Evolutionary conservation across 345 rosid genomes (phyloP).

Genomic region (Citrus mangshanensis): DNA sequence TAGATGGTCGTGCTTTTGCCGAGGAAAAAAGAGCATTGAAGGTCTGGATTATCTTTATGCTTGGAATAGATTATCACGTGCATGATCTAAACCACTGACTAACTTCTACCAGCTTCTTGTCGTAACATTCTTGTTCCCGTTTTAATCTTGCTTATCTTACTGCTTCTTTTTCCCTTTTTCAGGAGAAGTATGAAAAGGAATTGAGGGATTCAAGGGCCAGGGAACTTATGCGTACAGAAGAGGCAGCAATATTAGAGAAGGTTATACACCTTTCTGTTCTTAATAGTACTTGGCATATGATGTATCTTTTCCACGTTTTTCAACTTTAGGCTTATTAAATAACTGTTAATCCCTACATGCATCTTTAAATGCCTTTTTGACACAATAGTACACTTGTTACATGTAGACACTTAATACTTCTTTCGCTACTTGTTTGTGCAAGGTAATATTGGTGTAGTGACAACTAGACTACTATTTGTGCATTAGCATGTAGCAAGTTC

Average conservation of each 20-base stretch:
- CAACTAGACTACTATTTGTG: not conserved
- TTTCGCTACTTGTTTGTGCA: not conserved
- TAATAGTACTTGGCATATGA: not conserved
- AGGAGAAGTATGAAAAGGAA: conserved; percentile 91
- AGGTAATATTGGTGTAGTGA: not conserved
- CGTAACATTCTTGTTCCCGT: not conserved
- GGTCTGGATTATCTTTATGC: conserved; percentile 35
- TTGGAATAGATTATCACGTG: conserved; percentile 9
- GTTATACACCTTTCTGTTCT: conserved; percentile 31
- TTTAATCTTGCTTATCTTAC: not conserved
- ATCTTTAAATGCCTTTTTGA: not conserved
- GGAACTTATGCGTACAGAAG: conserved; percentile 92
- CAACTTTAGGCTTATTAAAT: not conserved
- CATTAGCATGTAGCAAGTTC: not conserved
- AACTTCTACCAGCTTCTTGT: not conserved
- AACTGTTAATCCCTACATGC: not conserved
- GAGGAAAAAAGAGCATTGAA: conserved; percentile 69
- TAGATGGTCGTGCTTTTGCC: conserved; percentile 76
- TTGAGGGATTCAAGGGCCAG: conserved; percentile 85
- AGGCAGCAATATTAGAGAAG: conserved; percentile 96
- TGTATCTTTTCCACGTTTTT: not conserved
- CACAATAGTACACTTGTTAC: not conserved
- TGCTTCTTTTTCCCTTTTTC: conserved; percentile 15
- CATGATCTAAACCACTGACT: not conserved
- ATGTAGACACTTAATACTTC: not conserved